Evolutionary conservation across 2,329 filamentous ascomycete genomes (phyloP), one percentile per base, ranked within the genome.

Genomic region (Metarhizium humberi): DNA sequence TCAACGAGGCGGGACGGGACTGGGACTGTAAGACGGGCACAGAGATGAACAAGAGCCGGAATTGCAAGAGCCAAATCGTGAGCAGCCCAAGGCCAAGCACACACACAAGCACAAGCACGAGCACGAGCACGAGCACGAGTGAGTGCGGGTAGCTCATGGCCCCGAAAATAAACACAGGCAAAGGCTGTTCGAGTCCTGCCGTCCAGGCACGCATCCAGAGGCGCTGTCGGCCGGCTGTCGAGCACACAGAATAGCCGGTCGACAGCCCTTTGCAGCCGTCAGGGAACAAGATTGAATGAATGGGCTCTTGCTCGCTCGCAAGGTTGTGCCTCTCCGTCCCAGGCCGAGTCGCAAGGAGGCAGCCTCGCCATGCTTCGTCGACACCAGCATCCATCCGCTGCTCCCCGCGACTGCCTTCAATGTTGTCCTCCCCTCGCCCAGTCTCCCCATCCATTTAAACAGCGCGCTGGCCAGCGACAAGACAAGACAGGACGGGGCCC

Each of bases 211-310:
- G 38, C 38, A 40, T 40, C 14, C 51, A 25, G 30, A 30, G 45
- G 50, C n/a, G 38, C 54, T 38, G 48, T 43, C 49, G 4, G 45
- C 48, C 54, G 34, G 46, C 49, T 52, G 54, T 52, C 43, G 18
- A 50, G 38, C 56, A 47, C 42, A 14, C 51, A 20, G 30, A 45
- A 3, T 14, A 13, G 14, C 54, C 45, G 30, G 32, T 38, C 38
- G 16, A 42, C 56, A 52, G 51, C 48, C 52, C 43, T 51, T 42
- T 36, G 47, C 50, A 51, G 56, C 50, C 50, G 53, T 18, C 53
- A 49, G 42, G 20, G 14, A 42, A 36, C 40, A 50, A 25, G 20
- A 25, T 25, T 25, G 20, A 25, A 25, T 25, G 20, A 25, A 36
- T 51, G n/a, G 13, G 50, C 30, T 50, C 38, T 20, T 6, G 42